phyloP scores from a whole-genome alignment of 2,329 filamentous ascomycete genomes.

The Sporothrix humicola region DNA sequence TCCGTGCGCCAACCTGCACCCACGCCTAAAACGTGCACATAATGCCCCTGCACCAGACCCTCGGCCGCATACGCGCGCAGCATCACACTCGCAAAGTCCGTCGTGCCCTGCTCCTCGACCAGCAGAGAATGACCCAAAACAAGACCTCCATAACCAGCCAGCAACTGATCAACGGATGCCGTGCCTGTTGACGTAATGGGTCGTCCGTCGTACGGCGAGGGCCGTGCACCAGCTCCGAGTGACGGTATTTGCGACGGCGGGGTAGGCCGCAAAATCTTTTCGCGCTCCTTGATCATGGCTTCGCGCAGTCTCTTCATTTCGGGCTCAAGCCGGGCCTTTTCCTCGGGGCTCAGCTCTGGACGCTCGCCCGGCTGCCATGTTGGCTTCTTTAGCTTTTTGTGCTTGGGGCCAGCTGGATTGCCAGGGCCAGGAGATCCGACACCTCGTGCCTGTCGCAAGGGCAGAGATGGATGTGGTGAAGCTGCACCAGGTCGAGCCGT shows the following conservation, averaged over 20 bases:
- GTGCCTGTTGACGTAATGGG: slow-evolving; percentile 91
- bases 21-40: slow-evolving; percentile 82
- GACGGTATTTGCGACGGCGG: slow-evolving; percentile 33
- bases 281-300: slow-evolving; percentile 29
- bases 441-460: neutral
- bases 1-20: slow-evolving; percentile 81
- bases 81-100: slow-evolving; percentile 86
- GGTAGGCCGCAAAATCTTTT: neutral
- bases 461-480: neutral
- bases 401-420: neutral
- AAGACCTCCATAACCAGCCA: slow-evolving; percentile 86
- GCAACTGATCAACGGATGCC: slow-evolving; percentile 78
- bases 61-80: slow-evolving; percentile 91
- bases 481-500: slow-evolving; percentile 6
- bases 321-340: slow-evolving; percentile 29
- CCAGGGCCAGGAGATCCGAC: neutral
- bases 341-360: slow-evolving; percentile 17
- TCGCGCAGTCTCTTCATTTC: slow-evolving; percentile 33
- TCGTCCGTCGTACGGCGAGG: slow-evolving; percentile 87
- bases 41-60: slow-evolving; percentile 88
- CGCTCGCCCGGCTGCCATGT: slow-evolving; percentile 31
- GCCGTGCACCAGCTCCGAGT: slow-evolving; percentile 64
- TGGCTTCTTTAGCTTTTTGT: slow-evolving; percentile 4
- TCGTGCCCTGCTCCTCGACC: slow-evolving; percentile 87
- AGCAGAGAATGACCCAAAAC: slow-evolving; percentile 80